phyloP scores from a whole-genome alignment of 129 eudicot species.

The Scalesia atractyloides region DNA sequence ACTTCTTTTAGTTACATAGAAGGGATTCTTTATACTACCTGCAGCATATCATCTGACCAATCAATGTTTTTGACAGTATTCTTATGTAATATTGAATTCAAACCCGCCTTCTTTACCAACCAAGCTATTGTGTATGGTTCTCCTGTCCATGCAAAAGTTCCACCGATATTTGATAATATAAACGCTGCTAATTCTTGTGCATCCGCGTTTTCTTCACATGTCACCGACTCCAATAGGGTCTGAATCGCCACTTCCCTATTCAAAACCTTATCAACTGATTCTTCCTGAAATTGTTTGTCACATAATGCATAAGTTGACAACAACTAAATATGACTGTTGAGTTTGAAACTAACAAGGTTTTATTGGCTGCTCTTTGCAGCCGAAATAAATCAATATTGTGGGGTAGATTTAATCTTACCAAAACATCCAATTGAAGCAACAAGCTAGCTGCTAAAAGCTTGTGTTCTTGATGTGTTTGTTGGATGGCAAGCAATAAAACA shows the following conservation, averaged over 20 bases:
- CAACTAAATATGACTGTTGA: conserved; percentile 10
- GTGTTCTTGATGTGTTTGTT: conserved; percentile 58
- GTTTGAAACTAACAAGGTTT: not conserved
- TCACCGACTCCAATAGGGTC: conserved; percentile 52
- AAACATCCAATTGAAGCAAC: conserved; percentile 66
- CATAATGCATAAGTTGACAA: conserved; percentile 22
- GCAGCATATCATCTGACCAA: conserved; percentile 62
- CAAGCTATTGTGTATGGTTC: conserved; percentile 74
- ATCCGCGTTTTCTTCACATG: conserved; percentile 49
- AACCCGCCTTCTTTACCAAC: conserved; percentile 73
- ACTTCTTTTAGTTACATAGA: not conserved
- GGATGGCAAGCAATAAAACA: conserved; percentile 55
- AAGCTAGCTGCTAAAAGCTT: conserved; percentile 74
- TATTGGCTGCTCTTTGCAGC: too few relatives aligned
- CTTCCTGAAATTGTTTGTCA: conserved; percentile 50
- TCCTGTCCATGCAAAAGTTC: conserved; percentile 76
- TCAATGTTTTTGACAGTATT: conserved; percentile 59
- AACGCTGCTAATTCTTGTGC: conserved; percentile 61
- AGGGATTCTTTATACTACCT: conserved; percentile 37
- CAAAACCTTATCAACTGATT: conserved; percentile 38
- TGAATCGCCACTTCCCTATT: conserved; percentile 60
- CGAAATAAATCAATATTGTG: not conserved
- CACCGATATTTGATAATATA: conserved; percentile 70
- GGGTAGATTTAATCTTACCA: conserved; percentile 41
- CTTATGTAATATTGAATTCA: conserved; percentile 57